A percentile compares a stretch with the other conserved stretches of the same genome.
Conservation (phyloP, 1,284 basidiomycete genomes). For the Cutaneotrichosporon sp. region DNA sequence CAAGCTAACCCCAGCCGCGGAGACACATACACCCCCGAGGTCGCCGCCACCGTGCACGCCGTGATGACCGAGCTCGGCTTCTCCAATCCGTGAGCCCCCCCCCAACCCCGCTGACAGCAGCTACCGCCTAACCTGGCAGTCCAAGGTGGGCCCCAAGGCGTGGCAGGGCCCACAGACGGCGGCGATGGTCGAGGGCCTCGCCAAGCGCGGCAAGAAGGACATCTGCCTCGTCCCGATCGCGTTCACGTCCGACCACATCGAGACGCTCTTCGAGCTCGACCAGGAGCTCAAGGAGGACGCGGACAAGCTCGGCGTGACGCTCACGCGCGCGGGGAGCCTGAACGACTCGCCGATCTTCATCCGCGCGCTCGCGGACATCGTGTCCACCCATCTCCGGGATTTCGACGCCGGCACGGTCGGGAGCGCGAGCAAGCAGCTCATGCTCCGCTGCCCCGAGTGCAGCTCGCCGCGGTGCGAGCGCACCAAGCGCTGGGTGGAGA, state of each 20-base stretch:
- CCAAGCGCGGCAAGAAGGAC: constrained; percentile 81
- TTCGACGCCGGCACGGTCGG: constrained; percentile 57
- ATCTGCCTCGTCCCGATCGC: constrained; percentile 93
- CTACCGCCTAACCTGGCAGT: constrained; percentile 98
- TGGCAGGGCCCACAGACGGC: constrained; percentile 99
- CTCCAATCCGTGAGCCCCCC: constrained; percentile 57
- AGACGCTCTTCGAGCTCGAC: constrained; percentile 97
- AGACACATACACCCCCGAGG: constrained; percentile 95
- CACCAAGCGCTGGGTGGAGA: constrained; percentile 84
- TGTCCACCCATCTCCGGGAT: constrained; percentile 74
- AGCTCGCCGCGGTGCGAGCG: constrained; percentile 81
- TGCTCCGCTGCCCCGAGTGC: constrained; percentile 89
- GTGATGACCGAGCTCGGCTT: constrained; percentile 84
- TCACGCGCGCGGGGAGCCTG: constrained; percentile 89
- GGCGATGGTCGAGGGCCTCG: constrained; percentile 88
- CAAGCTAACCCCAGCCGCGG: constrained; percentile 76
- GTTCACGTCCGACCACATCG: constrained; percentile 99
- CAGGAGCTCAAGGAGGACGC: constrained; percentile 92
- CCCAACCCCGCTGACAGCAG: constrained; percentile 33
- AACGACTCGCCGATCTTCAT: constrained; percentile 98
- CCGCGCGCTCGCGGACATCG: constrained; percentile 92
- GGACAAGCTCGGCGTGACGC: constrained; percentile 84
- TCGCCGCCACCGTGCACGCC: constrained; percentile 86
- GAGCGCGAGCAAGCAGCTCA: constrained; percentile 76
- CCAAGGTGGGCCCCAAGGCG: constrained; percentile 92